phyloP scores from a whole-genome alignment of 2,329 filamentous ascomycete genomes.

The Parastagonospora nodorum region DNA sequence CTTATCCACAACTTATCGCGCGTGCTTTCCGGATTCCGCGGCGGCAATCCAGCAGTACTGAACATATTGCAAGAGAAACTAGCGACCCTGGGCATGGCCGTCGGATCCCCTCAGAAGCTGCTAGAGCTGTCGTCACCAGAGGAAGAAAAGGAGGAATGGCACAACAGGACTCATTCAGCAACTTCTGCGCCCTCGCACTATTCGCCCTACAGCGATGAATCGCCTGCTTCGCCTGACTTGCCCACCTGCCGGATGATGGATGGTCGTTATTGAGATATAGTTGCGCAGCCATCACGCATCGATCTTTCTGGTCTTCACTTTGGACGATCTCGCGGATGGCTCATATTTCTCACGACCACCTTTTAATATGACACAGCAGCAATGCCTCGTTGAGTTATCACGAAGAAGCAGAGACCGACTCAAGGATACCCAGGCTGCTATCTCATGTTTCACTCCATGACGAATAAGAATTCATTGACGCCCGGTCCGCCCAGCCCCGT shows the following conservation, averaged over 20 bases:
- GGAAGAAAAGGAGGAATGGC: constrained; percentile 36
- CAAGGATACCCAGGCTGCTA: too few relatives aligned
- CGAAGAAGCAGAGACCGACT: too few relatives aligned
- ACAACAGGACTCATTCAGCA: constrained; percentile 22
- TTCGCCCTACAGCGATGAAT: constrained; percentile 5
- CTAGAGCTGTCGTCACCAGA: constrained; percentile 40
- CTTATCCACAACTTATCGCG: constrained; percentile 40
- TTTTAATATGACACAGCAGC: too few relatives aligned
- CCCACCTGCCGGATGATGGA: constrained; percentile 24
- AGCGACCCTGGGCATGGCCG: constrained; percentile 29
- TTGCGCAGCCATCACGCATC: background rate
- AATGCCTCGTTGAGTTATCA: too few relatives aligned
- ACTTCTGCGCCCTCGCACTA: constrained; percentile 25
- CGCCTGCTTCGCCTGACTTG: constrained; percentile 16
- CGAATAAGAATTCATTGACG: too few relatives aligned
- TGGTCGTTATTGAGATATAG: constrained; percentile 7
- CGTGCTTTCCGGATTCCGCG: constrained; percentile 36
- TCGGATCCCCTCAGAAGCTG: constrained; percentile 35
- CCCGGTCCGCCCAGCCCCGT: too few relatives aligned
- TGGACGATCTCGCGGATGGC: too few relatives aligned
- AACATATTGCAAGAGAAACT: constrained; percentile 41
- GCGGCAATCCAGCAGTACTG: constrained; percentile 42
- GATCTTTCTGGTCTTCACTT: background rate
- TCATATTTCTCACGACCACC: too few relatives aligned
- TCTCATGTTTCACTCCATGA: too few relatives aligned